Evolutionary conservation across 306 rosid species (phyloP), one percentile per base, ranked within the genome.

Genomic region (Heteromeles arbutifolia): DNA sequence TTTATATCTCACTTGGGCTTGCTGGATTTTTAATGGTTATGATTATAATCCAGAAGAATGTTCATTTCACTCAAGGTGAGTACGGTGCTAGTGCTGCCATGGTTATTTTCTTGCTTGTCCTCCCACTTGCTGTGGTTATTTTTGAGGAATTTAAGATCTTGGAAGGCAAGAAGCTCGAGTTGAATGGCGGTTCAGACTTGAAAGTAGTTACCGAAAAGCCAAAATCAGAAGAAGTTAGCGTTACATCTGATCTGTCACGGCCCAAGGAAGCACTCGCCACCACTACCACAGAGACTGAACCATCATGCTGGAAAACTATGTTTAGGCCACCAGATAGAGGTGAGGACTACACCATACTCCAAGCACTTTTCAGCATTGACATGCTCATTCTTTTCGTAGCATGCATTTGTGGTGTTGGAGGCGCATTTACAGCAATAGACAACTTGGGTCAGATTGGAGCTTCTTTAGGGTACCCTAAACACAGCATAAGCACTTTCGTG

Each of bases 1-100:
- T 88, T 41, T 88, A 81, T 73, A 80, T 88, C 64, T 88, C 92
- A 15, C 92, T 88, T 14, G 92, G 88, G 7, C 92, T 88, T 2
- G 92, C 92, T 12, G 89, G 92, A 28, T 88, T 85, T 67, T 68
- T 88, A 14, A 88, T 85, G 88, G 39, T 88, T n/a, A 85, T 85
- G 88, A 88, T 85, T 63, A 85, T 88, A 21, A 9, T 86, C 4
- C 70, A 88, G 26, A 83, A 74, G 3, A 41, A 53, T 14, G 80
- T 61, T 8, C n/a, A 43, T 2, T 88, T 88, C 62, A 76, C 80
- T 0, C 79, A 24, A 32, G 22, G 31, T 19, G 92, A 79, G 67
- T 88, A 61, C 32, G 85, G 82, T n/a, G 73, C 64, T 21, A 85
- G 88, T 75, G 83, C 88, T 29, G 73, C 77, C 4, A 54, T 80